Evolutionary conservation across 116 monocot species (phyloP).

Genomic region (Zostera marina): DNA sequence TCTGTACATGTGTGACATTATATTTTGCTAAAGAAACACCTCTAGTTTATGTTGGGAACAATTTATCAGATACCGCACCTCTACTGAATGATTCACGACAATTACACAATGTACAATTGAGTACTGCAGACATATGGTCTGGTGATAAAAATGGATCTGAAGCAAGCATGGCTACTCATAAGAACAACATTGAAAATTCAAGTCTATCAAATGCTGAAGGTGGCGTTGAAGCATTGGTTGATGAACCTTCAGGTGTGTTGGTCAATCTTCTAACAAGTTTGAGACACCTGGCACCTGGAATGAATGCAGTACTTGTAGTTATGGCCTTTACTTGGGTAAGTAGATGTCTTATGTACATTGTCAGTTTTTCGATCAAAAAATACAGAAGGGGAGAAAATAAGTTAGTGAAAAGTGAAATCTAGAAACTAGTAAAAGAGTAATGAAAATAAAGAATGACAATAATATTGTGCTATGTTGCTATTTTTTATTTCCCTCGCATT

Average conservation of each 20-base stretch:
- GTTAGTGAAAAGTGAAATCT: background rate
- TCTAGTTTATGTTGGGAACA: constrained; percentile 18
- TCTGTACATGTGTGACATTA: constrained; percentile 77
- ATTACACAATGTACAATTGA: constrained; percentile 5
- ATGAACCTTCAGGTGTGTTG: constrained; percentile 71
- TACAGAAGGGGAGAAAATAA: background rate
- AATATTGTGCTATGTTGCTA: too few species aligned
- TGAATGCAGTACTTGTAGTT: constrained; percentile 86
- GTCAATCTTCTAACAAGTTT: constrained; percentile 87
- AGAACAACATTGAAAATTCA: constrained; percentile 10
- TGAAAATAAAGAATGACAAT: too few species aligned
- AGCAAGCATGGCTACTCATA: constrained; percentile 9
- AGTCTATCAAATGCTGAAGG: constrained; percentile 9
- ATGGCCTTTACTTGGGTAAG: constrained; percentile 98
- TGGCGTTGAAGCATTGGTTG: constrained; percentile 27
- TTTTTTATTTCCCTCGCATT: too few species aligned
- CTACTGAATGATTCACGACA: constrained; percentile 36
- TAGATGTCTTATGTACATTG: background rate
- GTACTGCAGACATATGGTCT: constrained; percentile 3
- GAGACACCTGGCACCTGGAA: constrained; percentile 85
- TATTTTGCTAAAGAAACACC: constrained; percentile 82
- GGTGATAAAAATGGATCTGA: constrained; percentile 22
- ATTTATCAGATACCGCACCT: constrained; percentile 62
- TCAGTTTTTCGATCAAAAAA: background rate
- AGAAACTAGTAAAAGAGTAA: background rate